phyloP scores from a whole-genome alignment of 1,284 basidiomycete species.

The Bondarzewia mesenterica region DNA sequence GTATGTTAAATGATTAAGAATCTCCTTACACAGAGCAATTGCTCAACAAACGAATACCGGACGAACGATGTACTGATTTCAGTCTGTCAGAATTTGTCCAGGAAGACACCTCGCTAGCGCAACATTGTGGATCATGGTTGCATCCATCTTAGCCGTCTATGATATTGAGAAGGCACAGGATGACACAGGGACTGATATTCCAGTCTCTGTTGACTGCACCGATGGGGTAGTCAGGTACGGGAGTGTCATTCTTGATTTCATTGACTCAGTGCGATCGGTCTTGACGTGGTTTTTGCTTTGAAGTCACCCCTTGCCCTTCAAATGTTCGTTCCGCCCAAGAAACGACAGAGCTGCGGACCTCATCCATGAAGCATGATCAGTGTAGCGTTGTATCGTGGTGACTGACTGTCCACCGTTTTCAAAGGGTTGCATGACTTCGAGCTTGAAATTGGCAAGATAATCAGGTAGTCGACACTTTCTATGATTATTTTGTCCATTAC shows the following conservation, averaged over 20 bases:
- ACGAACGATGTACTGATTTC: too few species aligned
- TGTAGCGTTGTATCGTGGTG: too few species aligned
- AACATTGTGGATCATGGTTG: not conserved
- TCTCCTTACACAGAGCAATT: too few species aligned
- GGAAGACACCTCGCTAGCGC: not conserved
- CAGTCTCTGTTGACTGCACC: not conserved
- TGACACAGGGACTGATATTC: not conserved
- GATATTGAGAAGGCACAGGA: not conserved
- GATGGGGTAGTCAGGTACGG: not conserved
- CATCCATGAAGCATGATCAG: not conserved
- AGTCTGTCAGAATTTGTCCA: not conserved
- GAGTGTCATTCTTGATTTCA: not conserved
- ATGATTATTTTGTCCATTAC: too few species aligned
- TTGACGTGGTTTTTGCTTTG: not conserved
- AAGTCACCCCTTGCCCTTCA: not conserved
- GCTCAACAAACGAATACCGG: too few species aligned
- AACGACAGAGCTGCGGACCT: not conserved
- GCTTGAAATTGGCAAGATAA: too few species aligned
- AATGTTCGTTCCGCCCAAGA: not conserved
- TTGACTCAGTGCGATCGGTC: not conserved
- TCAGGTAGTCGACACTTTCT: too few species aligned
- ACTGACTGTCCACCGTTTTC: too few species aligned
- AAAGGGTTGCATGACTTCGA: too few species aligned
- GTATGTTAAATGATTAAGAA: not conserved
- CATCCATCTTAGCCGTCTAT: not conserved